These are phyloP conservation scores for Malania oleifera DNA, from an alignment of 164 flowering plant species.

Conservation along the genomic window DNA sequence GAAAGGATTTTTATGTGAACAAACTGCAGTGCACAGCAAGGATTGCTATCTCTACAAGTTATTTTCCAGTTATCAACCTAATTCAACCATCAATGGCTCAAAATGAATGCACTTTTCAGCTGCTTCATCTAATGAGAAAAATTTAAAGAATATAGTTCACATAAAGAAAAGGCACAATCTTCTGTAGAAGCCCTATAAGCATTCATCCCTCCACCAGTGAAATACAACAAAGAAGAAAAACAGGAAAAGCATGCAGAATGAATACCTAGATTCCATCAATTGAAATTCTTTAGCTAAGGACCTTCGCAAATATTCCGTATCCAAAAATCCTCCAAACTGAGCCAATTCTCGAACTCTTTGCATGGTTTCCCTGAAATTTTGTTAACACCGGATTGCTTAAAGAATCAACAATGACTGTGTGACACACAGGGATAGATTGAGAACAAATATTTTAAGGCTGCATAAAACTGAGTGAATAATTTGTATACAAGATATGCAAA, in stretches of 20 bases:
- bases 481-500: no score
- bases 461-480: not conserved
- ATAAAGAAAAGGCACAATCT: not conserved
- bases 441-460: not conserved
- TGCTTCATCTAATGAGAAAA: no score
- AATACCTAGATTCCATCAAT: conserved; percentile 66
- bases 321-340: conserved; percentile 85
- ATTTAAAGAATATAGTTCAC: not conserved
- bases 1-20: no score
- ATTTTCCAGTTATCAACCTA: no score
- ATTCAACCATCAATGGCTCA: no score
- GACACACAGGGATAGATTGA: not conserved
- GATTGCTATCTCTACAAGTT: no score
- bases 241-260: not conserved
- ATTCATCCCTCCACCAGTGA: not conserved
- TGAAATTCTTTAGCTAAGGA: conserved; percentile 81
- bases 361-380: conserved; percentile 53
- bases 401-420: not conserved
- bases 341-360: conserved; percentile 63
- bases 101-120: no score
- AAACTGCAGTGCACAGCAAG: no score
- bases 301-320: conserved; percentile 56
- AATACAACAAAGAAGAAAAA: not conserved
- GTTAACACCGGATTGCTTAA: not conserved
- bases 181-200: no score